Conservation (phyloP, 352 stramenopile species). For the Phytophthora europaea region DNA sequence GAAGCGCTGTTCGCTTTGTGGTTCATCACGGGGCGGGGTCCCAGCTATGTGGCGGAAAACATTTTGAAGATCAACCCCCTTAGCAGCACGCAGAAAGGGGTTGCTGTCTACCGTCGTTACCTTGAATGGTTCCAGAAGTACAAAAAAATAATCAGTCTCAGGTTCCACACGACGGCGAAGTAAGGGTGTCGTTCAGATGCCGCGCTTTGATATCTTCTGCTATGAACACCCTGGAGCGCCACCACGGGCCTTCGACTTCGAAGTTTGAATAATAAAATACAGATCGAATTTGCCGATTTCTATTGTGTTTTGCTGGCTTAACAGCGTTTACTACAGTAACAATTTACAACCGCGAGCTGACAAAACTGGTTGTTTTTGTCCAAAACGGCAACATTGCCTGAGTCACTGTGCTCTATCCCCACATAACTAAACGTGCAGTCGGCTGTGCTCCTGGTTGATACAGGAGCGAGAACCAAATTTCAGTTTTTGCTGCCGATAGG, state of each 20-base stretch:
- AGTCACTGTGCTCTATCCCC: no score
- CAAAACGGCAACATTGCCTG: no score
- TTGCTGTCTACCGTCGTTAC: not conserved
- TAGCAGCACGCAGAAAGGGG: not conserved
- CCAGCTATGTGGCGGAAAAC: not conserved
- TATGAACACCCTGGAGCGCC: no score
- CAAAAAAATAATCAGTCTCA: not conserved
- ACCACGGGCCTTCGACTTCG: not conserved
- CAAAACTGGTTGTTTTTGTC: no score
- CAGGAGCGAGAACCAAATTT: no score
- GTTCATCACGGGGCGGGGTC: not conserved
- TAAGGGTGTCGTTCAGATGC: not conserved
- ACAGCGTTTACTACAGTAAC: no score
- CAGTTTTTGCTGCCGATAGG: no score
- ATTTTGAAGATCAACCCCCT: not conserved
- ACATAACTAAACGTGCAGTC: no score
- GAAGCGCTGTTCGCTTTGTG: not conserved
- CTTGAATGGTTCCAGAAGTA: not conserved
- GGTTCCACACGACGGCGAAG: not conserved
- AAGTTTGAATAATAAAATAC: not conserved
- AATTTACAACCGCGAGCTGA: no score
- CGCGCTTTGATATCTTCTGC: no score
- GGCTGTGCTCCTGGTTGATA: no score
- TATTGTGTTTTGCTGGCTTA: not conserved
- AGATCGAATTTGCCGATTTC: not conserved